Conservation (phyloP, 2,329 filamentous ascomycete species). For the Aspergillus hortae region DNA sequence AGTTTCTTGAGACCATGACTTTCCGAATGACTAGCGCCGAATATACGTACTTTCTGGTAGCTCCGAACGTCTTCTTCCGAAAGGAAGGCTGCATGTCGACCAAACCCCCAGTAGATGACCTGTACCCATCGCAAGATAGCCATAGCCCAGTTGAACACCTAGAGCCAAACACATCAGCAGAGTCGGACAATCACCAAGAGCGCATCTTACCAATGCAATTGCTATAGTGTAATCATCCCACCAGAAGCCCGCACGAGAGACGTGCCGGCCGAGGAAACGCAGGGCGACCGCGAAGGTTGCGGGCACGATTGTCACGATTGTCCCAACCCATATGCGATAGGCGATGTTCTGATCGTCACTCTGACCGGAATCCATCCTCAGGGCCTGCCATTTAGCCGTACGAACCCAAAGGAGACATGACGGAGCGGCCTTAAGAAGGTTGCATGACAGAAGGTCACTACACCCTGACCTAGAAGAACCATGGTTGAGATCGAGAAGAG, state of each 20-base stretch:
- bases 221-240: conserved; percentile 30
- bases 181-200: not conserved
- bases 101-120: conserved; percentile 15
- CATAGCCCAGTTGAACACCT: conserved; percentile 24
- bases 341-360: conserved; percentile 11
- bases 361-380: not conserved
- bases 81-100: conserved; percentile 14
- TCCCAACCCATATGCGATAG: conserved; percentile 22
- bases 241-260: conserved; percentile 21
- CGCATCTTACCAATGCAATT: conserved; percentile 17
- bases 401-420: not conserved
- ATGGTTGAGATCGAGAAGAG: too few species aligned
- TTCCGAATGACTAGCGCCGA: too few species aligned
- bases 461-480: too few species aligned
- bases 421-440: not conserved
- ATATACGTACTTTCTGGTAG: conserved; percentile 19
- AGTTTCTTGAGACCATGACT: too few species aligned
- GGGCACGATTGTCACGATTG: conserved; percentile 20
- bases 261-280: conserved; percentile 19
- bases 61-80: conserved; percentile 7
- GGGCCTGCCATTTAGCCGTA: too few species aligned
- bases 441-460: too few species aligned
- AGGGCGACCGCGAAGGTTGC: conserved; percentile 21
- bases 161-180: not conserved
- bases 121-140: conserved; percentile 17